These are phyloP conservation scores for Colletotrichum eremochloae DNA, from an alignment of 2,329 filamentous ascomycete genomes.

Conservation along the genomic window DNA sequence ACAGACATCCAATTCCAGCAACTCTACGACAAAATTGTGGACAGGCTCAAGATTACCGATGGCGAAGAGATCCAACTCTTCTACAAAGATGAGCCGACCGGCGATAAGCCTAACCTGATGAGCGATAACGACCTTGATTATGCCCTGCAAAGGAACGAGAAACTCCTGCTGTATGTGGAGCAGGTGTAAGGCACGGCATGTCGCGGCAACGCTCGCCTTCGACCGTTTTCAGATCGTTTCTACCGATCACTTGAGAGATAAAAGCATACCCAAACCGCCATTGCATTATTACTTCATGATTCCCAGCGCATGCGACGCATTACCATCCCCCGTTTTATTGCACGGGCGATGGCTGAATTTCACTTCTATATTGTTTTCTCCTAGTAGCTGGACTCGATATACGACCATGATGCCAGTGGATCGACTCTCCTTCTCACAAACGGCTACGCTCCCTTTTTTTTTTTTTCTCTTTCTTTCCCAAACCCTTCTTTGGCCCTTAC, in stretches of 20 bases:
- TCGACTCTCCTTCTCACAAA: constrained; percentile 35
- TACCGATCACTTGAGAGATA: constrained; percentile 17
- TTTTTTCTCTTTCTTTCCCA: neutral
- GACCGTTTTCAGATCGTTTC: constrained; percentile 20
- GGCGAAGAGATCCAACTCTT: constrained; percentile 82
- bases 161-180: constrained; percentile 83
- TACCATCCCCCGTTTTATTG: constrained; percentile 28
- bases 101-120: constrained; percentile 79
- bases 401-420: constrained; percentile 39
- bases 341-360: constrained; percentile 28
- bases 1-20: constrained; percentile 82
- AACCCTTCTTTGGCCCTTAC: constrained; percentile 25
- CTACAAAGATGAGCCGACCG: constrained; percentile 87
- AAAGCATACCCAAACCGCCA: constrained; percentile 36
- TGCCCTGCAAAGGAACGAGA: constrained; percentile 87
- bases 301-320: constrained; percentile 42
- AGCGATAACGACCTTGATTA: constrained; percentile 85
- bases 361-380: constrained; percentile 39
- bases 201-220: neutral
- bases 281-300: constrained; percentile 43
- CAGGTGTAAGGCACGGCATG: constrained; percentile 54
- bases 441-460: constrained; percentile 28
- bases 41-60: constrained; percentile 80
- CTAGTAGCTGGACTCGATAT: constrained; percentile 41
- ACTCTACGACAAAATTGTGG: constrained; percentile 85